These are phyloP conservation scores for Podospora appendiculata DNA, from an alignment of 495 filamentous ascomycete species.

Conservation along the genomic window DNA sequence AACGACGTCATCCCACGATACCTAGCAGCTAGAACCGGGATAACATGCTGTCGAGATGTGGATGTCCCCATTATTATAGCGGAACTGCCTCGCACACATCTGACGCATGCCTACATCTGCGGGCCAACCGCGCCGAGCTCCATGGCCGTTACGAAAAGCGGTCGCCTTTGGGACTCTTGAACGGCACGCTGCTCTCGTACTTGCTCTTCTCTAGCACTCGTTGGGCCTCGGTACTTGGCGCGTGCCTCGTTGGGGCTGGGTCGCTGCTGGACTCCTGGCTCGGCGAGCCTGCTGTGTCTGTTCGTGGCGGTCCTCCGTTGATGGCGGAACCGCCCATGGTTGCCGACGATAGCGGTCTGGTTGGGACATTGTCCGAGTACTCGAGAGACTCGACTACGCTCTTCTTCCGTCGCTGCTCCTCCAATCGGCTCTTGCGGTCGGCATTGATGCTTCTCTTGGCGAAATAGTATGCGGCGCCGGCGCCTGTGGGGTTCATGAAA, in stretches of 20 bases:
- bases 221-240: constrained; percentile 63
- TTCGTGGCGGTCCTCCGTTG: constrained; percentile 32
- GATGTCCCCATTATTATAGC: no score
- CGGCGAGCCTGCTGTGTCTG: constrained; percentile 63
- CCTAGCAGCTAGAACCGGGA: no score
- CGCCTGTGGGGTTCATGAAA: constrained; percentile 45
- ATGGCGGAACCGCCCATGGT: constrained; percentile 29
- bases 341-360: constrained; percentile 23
- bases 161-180: constrained; percentile 69
- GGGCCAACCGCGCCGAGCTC: no score
- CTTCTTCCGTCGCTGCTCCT: constrained; percentile 58
- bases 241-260: constrained; percentile 81
- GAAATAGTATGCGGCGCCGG: constrained; percentile 74
- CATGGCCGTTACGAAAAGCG: constrained; percentile 49
- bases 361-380: constrained; percentile 34
- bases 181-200: constrained; percentile 71
- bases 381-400: constrained; percentile 54
- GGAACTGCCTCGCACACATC: no score
- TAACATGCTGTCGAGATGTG: no score
- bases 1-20: no score
- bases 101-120: no score
- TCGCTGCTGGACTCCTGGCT: constrained; percentile 71
- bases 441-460: constrained; percentile 91
- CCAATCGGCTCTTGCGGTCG: constrained; percentile 65
- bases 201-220: constrained; percentile 75